A percentile compares a stretch with the other conserved stretches of the same genome.
Evolutionary conservation across 1,139 yeast genomes (phyloP).

Genomic region (Hyphopichia burtonii): DNA sequence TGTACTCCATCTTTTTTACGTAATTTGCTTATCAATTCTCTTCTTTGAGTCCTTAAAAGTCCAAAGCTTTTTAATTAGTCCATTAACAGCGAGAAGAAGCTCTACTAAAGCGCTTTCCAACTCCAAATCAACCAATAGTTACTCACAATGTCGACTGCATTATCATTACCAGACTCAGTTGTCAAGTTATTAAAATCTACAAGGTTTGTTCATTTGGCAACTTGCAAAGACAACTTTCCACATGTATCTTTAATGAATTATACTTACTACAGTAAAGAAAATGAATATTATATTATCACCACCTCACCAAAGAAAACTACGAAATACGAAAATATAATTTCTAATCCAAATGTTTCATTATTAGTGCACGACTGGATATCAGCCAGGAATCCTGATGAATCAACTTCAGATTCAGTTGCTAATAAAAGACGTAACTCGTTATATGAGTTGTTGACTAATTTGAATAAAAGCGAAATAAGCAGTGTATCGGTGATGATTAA

Average conservation of each 20-base stretch:
- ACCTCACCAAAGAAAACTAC: slow-evolving; percentile 70
- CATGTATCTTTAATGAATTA: slow-evolving; percentile 90
- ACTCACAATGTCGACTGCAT: slow-evolving; percentile 3
- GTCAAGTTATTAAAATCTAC: slow-evolving; percentile 53
- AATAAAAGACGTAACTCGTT: slow-evolving; percentile 43
- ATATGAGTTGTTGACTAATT: slow-evolving; percentile 61
- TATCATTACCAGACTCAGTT: slow-evolving; percentile 56
- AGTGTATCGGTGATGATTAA: slow-evolving; percentile 75
- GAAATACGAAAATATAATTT: slow-evolving; percentile 63
- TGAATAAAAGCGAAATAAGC: slow-evolving; percentile 75
- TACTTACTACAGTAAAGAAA: slow-evolving; percentile 51
- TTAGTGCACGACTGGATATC: slow-evolving; percentile 87
- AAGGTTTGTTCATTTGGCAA: slow-evolving; percentile 77
- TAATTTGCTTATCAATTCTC: too few relatives aligned
- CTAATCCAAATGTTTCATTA: slow-evolving; percentile 74
- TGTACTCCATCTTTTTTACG: too few relatives aligned
- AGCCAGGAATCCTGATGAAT: slow-evolving; percentile 33
- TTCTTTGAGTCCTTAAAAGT: too few relatives aligned
- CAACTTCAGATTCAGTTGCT: slow-evolving; percentile 14
- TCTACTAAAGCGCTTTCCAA: too few relatives aligned
- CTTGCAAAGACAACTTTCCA: slow-evolving; percentile 66
- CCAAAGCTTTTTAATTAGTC: too few relatives aligned
- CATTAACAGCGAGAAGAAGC: too few relatives aligned
- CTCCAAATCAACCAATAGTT: background rate
- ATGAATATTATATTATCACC: slow-evolving; percentile 54